phyloP scores from a whole-genome alignment of 768 basidiomycete species.

The Hygrocybe punicea region DNA sequence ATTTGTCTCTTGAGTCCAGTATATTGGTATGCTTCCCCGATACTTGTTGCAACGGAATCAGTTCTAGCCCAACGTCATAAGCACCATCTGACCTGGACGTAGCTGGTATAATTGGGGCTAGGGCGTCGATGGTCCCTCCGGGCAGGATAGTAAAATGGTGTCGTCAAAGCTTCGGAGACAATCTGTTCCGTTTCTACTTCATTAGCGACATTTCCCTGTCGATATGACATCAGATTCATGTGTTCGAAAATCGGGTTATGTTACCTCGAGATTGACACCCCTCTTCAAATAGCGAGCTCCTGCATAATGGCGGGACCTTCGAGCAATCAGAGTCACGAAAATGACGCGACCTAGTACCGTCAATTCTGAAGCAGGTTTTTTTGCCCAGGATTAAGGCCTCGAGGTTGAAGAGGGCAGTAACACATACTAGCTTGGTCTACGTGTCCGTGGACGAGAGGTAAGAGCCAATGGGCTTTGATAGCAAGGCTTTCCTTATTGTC shows the following conservation, averaged over 20 bases:
- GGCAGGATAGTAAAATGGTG: constrained; percentile 79
- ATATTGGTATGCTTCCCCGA: constrained; percentile 91
- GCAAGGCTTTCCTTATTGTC: constrained; percentile 37
- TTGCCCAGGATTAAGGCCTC: neutral
- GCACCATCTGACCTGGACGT: constrained; percentile 66
- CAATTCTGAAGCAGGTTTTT: constrained; percentile 54
- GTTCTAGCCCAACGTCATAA: neutral
- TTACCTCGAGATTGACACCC: constrained; percentile 89
- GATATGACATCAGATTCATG: neutral
- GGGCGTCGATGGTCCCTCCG: constrained; percentile 49
- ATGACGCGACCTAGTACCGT: constrained; percentile 86
- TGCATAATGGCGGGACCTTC: constrained; percentile 91
- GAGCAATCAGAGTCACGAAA: constrained; percentile 92
- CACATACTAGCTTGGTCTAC: constrained; percentile 95
- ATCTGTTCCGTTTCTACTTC: constrained; percentile 99
- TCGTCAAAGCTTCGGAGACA: constrained; percentile 84
- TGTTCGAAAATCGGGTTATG: neutral
- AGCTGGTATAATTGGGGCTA: constrained; percentile 89
- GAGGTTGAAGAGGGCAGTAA: neutral
- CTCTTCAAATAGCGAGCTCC: constrained; percentile 93
- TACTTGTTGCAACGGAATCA: constrained; percentile 48
- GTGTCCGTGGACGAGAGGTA: constrained; percentile 92
- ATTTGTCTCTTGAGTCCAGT: constrained; percentile 93
- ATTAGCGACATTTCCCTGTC: constrained; percentile 93
- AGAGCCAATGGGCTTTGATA: constrained; percentile 72